A percentile compares a stretch with the other conserved stretches of the same genome.
These are phyloP conservation scores for Trichophyton mentagrophytes DNA, from an alignment of 2,329 filamentous ascomycete species.

Conservation along the genomic window DNA sequence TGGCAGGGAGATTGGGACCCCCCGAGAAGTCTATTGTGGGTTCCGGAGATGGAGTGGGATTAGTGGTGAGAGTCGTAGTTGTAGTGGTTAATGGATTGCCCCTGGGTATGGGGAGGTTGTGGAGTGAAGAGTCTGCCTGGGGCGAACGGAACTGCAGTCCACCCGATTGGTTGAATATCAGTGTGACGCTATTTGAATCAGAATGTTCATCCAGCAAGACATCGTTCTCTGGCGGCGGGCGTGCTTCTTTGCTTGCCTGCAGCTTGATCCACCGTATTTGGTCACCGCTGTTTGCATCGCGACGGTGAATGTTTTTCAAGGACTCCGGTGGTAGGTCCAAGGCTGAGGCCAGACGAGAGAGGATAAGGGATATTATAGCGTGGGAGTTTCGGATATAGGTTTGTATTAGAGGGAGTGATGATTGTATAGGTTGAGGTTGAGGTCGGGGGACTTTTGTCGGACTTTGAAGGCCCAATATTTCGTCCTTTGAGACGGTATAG, in stretches of 20 bases:
- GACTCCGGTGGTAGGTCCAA: constrained; percentile 6
- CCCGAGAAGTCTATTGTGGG: not conserved
- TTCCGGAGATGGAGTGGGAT: not conserved
- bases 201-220: constrained; percentile 11
- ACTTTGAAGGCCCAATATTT: constrained; percentile 7
- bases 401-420: constrained; percentile 5
- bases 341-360: constrained; percentile 4
- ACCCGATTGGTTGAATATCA: constrained; percentile 9
- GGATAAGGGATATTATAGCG: constrained; percentile 7
- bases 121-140: not conserved
- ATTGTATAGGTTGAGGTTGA: constrained; percentile 5
- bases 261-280: constrained; percentile 12
- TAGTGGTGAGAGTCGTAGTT: not conserved
- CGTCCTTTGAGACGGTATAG: constrained; percentile 11
- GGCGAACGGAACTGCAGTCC: constrained; percentile 9
- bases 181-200: constrained; percentile 11
- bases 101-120: not conserved
- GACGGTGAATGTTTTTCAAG: constrained; percentile 9
- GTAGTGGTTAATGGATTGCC: not conserved
- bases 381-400: constrained; percentile 8
- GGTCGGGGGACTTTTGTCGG: not conserved
- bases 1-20: not conserved
- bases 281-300: constrained; percentile 7
- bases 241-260: constrained; percentile 5
- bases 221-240: constrained; percentile 2